These are phyloP conservation scores for Aegilops longissima DNA, from an alignment of 176 grass and related monocot genomes.

Conservation along the genomic window DNA sequence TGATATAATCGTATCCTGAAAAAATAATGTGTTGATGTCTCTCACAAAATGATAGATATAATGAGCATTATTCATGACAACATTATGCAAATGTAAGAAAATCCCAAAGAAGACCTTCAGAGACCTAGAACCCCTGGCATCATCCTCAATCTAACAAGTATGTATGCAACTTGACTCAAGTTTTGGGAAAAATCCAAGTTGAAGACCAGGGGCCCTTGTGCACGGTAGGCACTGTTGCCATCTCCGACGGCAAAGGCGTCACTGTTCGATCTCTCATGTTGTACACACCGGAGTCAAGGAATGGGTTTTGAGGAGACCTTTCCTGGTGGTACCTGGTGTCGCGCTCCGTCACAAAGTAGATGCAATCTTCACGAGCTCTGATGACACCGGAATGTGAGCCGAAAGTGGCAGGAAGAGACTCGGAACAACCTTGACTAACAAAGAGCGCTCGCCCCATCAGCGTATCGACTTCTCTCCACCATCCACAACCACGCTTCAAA, in stretches of 20 bases:
- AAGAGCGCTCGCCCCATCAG: not conserved
- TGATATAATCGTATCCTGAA: too few species aligned
- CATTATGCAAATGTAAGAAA: too few species aligned
- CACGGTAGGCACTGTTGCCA: not conserved
- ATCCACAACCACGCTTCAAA: not conserved
- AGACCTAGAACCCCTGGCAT: too few species aligned
- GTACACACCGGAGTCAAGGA: not conserved
- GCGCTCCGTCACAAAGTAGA: not conserved
- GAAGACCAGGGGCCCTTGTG: not conserved
- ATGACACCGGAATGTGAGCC: not conserved
- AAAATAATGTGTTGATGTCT: too few species aligned
- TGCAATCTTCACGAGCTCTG: not conserved
- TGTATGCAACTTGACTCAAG: not conserved
- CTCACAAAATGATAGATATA: too few species aligned
- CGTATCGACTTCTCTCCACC: not conserved
- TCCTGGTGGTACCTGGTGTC: too few species aligned
- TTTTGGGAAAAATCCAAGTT: not conserved
- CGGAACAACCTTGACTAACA: not conserved
- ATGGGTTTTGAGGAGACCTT: too few species aligned
- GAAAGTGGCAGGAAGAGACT: not conserved
- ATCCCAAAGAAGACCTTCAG: too few species aligned
- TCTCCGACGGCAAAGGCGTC: not conserved
- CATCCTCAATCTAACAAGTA: too few species aligned
- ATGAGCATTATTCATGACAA: too few species aligned
- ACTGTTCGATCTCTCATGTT: not conserved